Evolutionary conservation across 768 basidiomycete genomes (phyloP), one percentile per base, ranked within the genome.

Genomic region (Pleurotus ostreatus): DNA sequence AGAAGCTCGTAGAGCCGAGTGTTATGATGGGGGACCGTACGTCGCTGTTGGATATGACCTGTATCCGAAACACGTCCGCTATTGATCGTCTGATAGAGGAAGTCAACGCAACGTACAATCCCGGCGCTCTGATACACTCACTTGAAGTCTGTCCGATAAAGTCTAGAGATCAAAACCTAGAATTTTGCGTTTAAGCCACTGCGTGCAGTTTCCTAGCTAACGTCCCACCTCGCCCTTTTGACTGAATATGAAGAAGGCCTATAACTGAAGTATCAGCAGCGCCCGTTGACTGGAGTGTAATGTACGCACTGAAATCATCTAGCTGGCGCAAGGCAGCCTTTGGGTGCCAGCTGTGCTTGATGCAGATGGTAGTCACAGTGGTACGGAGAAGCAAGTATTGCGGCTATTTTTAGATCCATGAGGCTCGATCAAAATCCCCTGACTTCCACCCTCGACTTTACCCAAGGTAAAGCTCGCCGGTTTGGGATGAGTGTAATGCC

Each of bases 211-310:
- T 5, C 18, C 23, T 9, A 40, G 26, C 20, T 47, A 46, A 53
- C 38, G 47, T 67, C 82, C 40, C 55, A 94, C 96, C 83, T 98
- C 97, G 71, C 97, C 97, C 72, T 98, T 98, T 72, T 95, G 94
- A 68, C 98, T 99, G 80, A 98, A 97, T 57, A 98, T 93, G 73
- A 98, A 98, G 84, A 98, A 98, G 47, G 92, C 95, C 95, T 98
- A 55, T 8, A 4, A 12, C 47, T 57, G 23, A 25, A 5, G 34
- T 57, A 54, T 16, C 9, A n/a, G 23, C 8, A 30, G 26, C 4
- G 3, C 11, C 4, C 15, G 22, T 46, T 44, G 30, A n/a, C 22
- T 4, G 22, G 55, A 7, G n/a, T n/a, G n/a, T 44, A n/a, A 30
- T 5, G 9, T 1, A 44, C 62, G 45, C 61, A 71, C 70, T 46